Evolutionary conservation across 306 rosid species (phyloP).

Genomic region (Quercus aquifolioides): DNA sequence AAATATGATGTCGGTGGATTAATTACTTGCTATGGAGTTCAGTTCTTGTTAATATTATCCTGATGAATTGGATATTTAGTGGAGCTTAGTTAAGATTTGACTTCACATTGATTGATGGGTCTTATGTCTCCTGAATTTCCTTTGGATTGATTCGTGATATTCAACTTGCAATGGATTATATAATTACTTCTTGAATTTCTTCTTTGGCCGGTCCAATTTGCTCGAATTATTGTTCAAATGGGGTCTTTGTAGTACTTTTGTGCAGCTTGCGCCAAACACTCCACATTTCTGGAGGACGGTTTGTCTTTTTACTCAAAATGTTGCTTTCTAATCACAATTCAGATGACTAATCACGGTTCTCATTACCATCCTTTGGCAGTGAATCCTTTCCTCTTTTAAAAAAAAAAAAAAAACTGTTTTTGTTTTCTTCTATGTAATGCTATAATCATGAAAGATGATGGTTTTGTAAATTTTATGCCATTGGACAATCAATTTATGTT

Average conservation of each 20-base stretch:
- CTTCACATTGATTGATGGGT: slow-evolving; percentile 7
- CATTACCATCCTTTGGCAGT: too few species aligned
- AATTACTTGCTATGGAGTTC: slow-evolving; percentile 2
- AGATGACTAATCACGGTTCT: neutral
- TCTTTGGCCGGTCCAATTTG: neutral
- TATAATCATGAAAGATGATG: neutral
- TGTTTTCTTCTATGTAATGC: neutral
- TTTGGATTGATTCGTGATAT: neutral
- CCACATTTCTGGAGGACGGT: neutral
- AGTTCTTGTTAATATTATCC: neutral
- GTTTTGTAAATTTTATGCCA: neutral
- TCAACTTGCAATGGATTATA: slow-evolving; percentile 3
- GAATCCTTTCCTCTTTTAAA: too few species aligned
- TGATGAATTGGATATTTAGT: neutral
- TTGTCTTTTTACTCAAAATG: neutral
- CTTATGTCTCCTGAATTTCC: slow-evolving; percentile 11
- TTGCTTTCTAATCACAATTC: neutral
- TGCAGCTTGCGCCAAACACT: neutral
- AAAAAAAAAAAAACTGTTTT: too few species aligned
- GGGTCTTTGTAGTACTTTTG: neutral
- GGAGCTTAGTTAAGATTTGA: slow-evolving; percentile 12
- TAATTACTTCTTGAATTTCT: neutral
- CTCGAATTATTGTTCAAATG: neutral
- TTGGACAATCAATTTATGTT: neutral
- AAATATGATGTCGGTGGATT: slow-evolving; percentile 13